phyloP scores from a whole-genome alignment of 495 filamentous ascomycete species.

The Xylaria sp. region DNA sequence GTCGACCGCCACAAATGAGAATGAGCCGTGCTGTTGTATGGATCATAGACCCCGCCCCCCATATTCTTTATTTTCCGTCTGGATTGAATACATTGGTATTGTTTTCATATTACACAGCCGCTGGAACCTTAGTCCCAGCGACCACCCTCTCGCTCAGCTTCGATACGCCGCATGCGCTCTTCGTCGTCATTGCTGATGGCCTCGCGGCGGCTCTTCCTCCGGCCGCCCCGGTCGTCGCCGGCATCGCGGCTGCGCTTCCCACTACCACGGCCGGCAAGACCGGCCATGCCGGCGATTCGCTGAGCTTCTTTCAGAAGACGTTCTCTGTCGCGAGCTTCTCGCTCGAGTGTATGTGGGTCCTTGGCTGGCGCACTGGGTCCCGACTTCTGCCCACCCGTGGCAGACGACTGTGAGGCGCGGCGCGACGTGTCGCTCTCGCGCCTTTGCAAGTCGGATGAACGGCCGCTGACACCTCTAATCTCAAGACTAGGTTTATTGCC shows the following conservation, averaged over 20 bases:
- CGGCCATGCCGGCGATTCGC: slow-evolving; percentile 64
- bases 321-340: slow-evolving; percentile 78
- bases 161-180: slow-evolving; percentile 60
- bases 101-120: background rate
- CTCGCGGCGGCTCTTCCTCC: slow-evolving; percentile 52
- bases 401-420: slow-evolving; percentile 51
- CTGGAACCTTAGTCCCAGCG: slow-evolving; percentile 48
- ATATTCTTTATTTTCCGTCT: background rate
- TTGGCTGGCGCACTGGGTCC: slow-evolving; percentile 32
- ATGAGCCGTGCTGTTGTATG: background rate
- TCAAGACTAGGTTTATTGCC: slow-evolving; percentile 45
- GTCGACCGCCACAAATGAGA: background rate
- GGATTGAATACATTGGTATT: background rate
- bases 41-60: background rate
- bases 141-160: slow-evolving; percentile 53
- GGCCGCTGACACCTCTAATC: slow-evolving; percentile 44
- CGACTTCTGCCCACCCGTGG: slow-evolving; percentile 42
- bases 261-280: slow-evolving; percentile 35
- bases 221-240: slow-evolving; percentile 49
- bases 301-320: slow-evolving; percentile 79
- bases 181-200: slow-evolving; percentile 52
- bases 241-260: slow-evolving; percentile 53
- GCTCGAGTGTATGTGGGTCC: slow-evolving; percentile 78
- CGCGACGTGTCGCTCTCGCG: slow-evolving; percentile 41
- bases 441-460: slow-evolving; percentile 35